These are phyloP conservation scores for Penicillium glabrum DNA, from an alignment of 2,329 filamentous ascomycete species.

Conservation along the genomic window DNA sequence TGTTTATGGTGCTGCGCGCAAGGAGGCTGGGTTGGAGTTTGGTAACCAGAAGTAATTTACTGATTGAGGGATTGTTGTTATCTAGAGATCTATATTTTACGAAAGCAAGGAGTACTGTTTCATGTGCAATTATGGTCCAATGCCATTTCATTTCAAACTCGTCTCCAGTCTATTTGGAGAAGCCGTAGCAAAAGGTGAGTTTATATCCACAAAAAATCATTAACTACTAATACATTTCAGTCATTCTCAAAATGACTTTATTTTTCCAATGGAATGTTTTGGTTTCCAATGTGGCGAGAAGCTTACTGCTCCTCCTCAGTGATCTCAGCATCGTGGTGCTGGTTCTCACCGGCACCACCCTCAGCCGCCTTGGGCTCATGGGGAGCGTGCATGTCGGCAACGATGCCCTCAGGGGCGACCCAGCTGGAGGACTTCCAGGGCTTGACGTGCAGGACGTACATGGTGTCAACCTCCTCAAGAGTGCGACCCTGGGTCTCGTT, in stretches of 20 bases:
- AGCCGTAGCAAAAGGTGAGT: conserved; percentile 13
- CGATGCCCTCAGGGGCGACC: conserved; percentile 34
- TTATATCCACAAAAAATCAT: conserved; percentile 15
- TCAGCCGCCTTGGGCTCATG: conserved; percentile 17
- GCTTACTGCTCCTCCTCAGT: conserved; percentile 6
- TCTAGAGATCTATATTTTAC: background rate
- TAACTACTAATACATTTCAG: conserved; percentile 9
- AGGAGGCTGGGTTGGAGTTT: conserved; percentile 72
- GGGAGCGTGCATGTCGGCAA: conserved; percentile 27
- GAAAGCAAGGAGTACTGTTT: background rate
- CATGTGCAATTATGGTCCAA: background rate
- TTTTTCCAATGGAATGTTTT: background rate
- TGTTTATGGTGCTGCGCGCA: conserved; percentile 77
- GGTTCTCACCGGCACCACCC: conserved; percentile 17
- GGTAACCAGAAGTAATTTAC: conserved; percentile 53
- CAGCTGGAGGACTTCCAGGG: conserved; percentile 63
- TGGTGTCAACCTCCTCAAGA: conserved; percentile 77
- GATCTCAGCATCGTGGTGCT: conserved; percentile 21
- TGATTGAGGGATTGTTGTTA: background rate
- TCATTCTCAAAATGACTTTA: conserved; percentile 4
- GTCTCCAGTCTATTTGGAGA: conserved; percentile 6
- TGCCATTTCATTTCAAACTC: conserved; percentile 11
- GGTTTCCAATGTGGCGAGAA: background rate
- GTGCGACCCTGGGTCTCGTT: conserved; percentile 71
- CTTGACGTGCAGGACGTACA: conserved; percentile 67